Base-by-base conservation (phyloP, 371 early-diverging fungal species). In the Caulochytrium protostelioides region DNA sequence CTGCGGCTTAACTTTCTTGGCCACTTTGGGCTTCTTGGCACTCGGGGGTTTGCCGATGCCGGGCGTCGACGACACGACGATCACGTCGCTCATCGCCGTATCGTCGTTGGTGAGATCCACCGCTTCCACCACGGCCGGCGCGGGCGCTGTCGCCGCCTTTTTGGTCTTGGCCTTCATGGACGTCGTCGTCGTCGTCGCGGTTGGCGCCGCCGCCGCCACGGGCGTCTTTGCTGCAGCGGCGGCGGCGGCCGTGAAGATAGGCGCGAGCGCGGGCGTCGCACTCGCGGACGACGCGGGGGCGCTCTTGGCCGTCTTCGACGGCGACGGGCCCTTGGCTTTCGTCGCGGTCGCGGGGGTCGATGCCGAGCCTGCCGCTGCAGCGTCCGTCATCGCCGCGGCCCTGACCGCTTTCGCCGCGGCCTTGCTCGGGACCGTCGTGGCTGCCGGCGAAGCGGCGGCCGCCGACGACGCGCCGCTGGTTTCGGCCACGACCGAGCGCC, bases 121-220 rank as follows among this genome's bases (percentile, higher is more conserved):
- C 21, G 38, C 35, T 4, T 39, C 43, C 15, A 39, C 29, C 2
- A 42, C 39, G 8, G 46, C 28, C 6, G 35, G 34, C 4, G 51
- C 36, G 12, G 42, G 29, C 6, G 40, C 26, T 6, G 30, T 6
- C 45, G 37, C 34, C 12, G 13, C 29, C 27, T 36, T 36, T 10
- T 17, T 17, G 15, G 15, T 36, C 37, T 36, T 36, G 25, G 25
- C 17, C 27, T 17, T 9, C 27, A n/a, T n/a, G n/a, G n/a, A n/a
- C n/a, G 37, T 7, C 13, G 17, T 27, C 4, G 37, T n/a, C 12
- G 32, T 7, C 17, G 17, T 7, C 27, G 37, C 25, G 6, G 7
- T 7, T 30, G 4, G 12, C 14, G 22, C 8, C 17, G 9, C 7
- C 17, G 13, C 24, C 14, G 22, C 30, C 15, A 12, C 22, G 14